Conservation (phyloP, 306 rosid genomes). For the Cucurbita pepo region DNA sequence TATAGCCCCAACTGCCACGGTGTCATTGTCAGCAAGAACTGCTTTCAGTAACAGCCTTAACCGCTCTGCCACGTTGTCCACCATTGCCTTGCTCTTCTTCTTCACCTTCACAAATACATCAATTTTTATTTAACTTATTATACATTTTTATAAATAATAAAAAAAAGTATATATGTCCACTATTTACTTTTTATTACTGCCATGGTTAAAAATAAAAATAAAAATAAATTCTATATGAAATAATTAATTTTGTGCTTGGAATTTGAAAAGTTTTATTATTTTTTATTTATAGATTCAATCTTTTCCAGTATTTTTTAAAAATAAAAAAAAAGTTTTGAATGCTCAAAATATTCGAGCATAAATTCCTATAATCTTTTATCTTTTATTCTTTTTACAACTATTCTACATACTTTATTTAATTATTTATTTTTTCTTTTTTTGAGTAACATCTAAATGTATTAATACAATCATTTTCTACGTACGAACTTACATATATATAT, state of each 20-base stretch:
- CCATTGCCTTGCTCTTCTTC: slow-evolving; percentile 22
- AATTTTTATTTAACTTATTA: background rate
- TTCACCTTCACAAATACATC: slow-evolving; percentile 28
- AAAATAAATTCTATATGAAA: background rate
- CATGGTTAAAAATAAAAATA: no score
- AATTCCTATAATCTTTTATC: background rate
- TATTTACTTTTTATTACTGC: no score
- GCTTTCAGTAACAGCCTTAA: slow-evolving; percentile 28
- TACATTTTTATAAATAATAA: no score
- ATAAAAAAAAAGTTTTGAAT: background rate
- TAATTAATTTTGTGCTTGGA: background rate
- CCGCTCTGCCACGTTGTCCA: slow-evolving; percentile 33
- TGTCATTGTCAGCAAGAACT: slow-evolving; percentile 26
- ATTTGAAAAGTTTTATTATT: background rate
- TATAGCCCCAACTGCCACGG: slow-evolving; percentile 22
- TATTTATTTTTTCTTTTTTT: background rate
- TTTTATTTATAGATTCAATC: background rate
- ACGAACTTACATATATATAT: no score
- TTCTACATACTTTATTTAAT: background rate
- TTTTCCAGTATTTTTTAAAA: background rate
- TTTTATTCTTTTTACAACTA: background rate
- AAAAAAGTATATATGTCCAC: no score
- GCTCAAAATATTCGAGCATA: background rate
- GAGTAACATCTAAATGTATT: background rate
- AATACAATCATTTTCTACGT: background rate